Evolutionary conservation across 176 grass and related monocot species (phyloP), one percentile per base, ranked within the genome.

Genomic region (Dactylis glomerata): DNA sequence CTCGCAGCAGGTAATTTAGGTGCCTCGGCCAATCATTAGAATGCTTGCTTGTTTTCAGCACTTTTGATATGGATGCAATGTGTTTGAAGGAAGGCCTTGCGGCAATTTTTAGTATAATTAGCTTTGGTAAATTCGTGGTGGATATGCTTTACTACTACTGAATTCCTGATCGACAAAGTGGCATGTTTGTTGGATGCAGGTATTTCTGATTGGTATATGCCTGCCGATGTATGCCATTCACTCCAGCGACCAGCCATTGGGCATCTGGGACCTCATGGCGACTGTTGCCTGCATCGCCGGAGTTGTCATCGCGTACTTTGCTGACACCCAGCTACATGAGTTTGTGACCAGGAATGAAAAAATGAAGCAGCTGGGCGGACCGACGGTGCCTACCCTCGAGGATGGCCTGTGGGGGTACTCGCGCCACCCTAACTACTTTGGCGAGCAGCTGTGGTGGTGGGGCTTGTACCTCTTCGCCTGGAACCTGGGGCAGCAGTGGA

Each of bases 401-500:
- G 81, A 72, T 0, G 93, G 96, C 23, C 67, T 98, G 4, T 95
- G 96, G 93, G 31, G 75, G 34, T 94, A 94, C 82, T 95, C 96
- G 1, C 96, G 96, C n/a, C 96, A 98, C 69, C 96, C 96, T 0
- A 98, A 98, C 87, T 98, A 98, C 47, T 83, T 95, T 0, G 93
- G 93, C 0, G 96, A 98, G 70, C 93, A 98, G 90, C 91, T 98
- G 15, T 98, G 91, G 89, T 98, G 93, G 96, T 98, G 96, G 96
- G 93, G 91, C 0, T 11, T 98, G 50, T 95, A 92, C 15, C 54
- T 98, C 12, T 95, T 95, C 54, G 91, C 93, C 24, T 95, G 87
- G 89, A 98, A 92, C 73, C 32, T 95, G 28, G 93, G 93, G 3
- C 90, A 92, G 10, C 30, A 26, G 7, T 98, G 93, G 93, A 95